Conservation (phyloP, 768 basidiomycete species). For the Macrolepiota albuminosa region DNA sequence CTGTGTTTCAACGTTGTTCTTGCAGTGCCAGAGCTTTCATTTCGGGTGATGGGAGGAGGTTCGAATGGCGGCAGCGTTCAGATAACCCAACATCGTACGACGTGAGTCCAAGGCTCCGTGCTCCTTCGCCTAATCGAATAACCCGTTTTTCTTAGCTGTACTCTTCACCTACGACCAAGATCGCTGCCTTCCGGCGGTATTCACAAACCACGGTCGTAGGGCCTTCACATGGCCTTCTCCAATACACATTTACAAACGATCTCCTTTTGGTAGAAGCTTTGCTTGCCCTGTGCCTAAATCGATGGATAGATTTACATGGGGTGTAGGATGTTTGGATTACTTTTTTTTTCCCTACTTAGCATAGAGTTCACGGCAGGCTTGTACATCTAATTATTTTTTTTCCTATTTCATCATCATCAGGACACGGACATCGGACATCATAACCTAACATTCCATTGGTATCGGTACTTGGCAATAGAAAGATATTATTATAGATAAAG, state of each 20-base stretch:
- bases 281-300: slow-evolving; percentile 64
- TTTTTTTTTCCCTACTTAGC: slow-evolving; percentile 1
- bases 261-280: slow-evolving; percentile 58
- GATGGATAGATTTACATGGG: slow-evolving; percentile 65
- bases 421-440: slow-evolving; percentile 12
- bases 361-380: slow-evolving; percentile 10
- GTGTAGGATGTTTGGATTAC: slow-evolving; percentile 25
- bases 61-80: slow-evolving; percentile 60
- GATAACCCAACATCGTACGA: slow-evolving; percentile 53
- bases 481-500: slow-evolving; percentile 21
- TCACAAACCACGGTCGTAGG: slow-evolving; percentile 54
- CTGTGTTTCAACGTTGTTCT: slow-evolving; percentile 16
- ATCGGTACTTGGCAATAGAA: slow-evolving; percentile 15
- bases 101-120: slow-evolving; percentile 33
- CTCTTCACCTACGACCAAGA: slow-evolving; percentile 40
- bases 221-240: slow-evolving; percentile 56
- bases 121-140: slow-evolving; percentile 2
- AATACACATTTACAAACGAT: slow-evolving; percentile 60
- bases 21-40: slow-evolving; percentile 56
- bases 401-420: slow-evolving; percentile 10
- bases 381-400: background rate
- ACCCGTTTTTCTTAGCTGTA: slow-evolving; percentile 32
- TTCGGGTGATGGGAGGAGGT: slow-evolving; percentile 50
- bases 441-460: slow-evolving; percentile 21
- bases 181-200: slow-evolving; percentile 57